A percentile compares a stretch with the other conserved stretches of the same genome.
phyloP scores from a whole-genome alignment of 441 rosid species.

The Hura crepitans region DNA sequence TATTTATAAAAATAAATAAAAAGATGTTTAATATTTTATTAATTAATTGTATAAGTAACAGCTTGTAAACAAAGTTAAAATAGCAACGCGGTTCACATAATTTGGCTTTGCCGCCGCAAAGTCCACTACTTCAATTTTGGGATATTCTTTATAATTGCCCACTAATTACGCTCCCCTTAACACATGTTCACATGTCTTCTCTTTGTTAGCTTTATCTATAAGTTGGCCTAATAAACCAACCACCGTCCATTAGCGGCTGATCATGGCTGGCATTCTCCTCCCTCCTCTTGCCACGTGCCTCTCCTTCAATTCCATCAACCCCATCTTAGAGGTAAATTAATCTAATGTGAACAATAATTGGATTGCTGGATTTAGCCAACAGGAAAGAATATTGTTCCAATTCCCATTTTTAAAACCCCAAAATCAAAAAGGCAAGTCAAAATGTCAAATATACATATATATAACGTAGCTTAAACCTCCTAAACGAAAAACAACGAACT shows the following conservation, averaged over 20 bases:
- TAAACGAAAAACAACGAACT: neutral
- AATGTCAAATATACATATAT: neutral
- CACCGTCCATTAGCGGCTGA: constrained; percentile 35
- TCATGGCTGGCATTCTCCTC: constrained; percentile 22
- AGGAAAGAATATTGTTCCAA: neutral
- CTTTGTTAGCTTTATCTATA: constrained; percentile 28
- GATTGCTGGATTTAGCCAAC: neutral
- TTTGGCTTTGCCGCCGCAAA: constrained; percentile 32
- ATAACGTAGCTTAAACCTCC: neutral
- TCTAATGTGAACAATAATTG: neutral
- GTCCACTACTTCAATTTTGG: neutral
- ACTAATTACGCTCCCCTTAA: constrained; percentile 29
- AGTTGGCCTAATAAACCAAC: constrained; percentile 10
- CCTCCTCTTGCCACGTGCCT: constrained; percentile 33
- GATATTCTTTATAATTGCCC: constrained; percentile 6
- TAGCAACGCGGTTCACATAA: constrained; percentile 6
- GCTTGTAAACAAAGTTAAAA: constrained; percentile 7
- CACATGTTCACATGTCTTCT: constrained; percentile 43
- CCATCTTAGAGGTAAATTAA: no score
- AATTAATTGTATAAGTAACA: neutral
- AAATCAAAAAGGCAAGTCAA: neutral
- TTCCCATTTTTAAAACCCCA: neutral
- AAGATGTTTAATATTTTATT: neutral
- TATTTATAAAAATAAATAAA: no score
- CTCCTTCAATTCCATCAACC: neutral